Evolutionary conservation across 495 filamentous ascomycete genomes (phyloP), one percentile per base, ranked within the genome.

Genomic region (Lepidopterella palustris): DNA sequence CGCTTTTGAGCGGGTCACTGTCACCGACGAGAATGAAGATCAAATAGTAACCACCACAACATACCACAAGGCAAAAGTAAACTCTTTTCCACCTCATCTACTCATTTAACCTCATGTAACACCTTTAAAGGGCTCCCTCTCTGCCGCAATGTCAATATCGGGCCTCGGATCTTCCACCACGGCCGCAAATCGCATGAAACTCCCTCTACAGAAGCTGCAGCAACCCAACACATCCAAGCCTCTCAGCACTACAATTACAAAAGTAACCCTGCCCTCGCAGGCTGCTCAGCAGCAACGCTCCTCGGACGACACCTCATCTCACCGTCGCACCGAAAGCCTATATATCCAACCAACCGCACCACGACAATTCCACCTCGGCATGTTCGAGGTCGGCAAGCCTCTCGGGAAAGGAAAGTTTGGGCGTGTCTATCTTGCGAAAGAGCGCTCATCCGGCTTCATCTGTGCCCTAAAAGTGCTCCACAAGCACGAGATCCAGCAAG

Each of bases 311-410:
- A 24, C 27, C 5, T 21, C 25, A 27, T 50, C 59, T 29, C 61
- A 64, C 50, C 65, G 65, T 18, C 64, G 64, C 45, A 67, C 53
- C 59, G 62, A 69, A 55, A 77, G 79, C 31, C 74, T 73, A 23
- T 83, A 84, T 57, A 78, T 84, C 53, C 83, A 89, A 68, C 74
- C 83, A 50, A 24, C 67, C 13, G 60, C 77, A 47, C 82, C 85
- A 2, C 92, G 87, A 65, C 81, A 90, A 53, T 89, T 93, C 70
- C 90, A 97, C 63, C 85, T 98, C 1, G 91, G 92, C 71, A 97
- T 98, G 93, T 98, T 98, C 68, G 93, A 98, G 68, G 97, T 98
- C 65, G 93, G 93, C 9, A 88, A 92, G 49, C 95, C 93, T 2
- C 77, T 98, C 4, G 93, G 93, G 8, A 98, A 97, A 72, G 93